These are phyloP conservation scores for Aspergillus fructus DNA, from an alignment of 2,329 filamentous ascomycete species.

Conservation along the genomic window DNA sequence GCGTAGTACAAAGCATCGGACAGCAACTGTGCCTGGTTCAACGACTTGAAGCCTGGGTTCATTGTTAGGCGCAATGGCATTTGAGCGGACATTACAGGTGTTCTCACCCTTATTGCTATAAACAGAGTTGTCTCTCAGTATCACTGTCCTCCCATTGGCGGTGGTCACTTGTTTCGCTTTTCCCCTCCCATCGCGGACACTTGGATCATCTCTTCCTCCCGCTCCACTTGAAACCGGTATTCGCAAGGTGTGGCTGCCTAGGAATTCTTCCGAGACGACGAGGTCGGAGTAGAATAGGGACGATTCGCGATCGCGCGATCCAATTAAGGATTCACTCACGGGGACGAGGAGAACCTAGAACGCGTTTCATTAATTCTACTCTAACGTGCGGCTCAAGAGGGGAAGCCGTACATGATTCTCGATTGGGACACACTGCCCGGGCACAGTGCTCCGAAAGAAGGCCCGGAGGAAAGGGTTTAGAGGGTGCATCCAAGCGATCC, in stretches of 20 bases:
- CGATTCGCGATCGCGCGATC: slow-evolving; percentile 82
- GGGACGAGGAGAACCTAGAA: slow-evolving; percentile 82
- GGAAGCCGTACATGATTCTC: slow-evolving; percentile 69
- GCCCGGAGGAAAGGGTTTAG: slow-evolving; percentile 97
- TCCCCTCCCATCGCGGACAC: slow-evolving; percentile 78
- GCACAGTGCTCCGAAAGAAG: slow-evolving; percentile 96
- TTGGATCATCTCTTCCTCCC: slow-evolving; percentile 56
- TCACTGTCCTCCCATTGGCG: slow-evolving; percentile 85
- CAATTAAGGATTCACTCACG: slow-evolving; percentile 85
- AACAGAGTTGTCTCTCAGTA: slow-evolving; percentile 88
- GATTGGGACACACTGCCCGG: slow-evolving; percentile 84
- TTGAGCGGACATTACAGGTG: background rate
- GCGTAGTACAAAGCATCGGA: slow-evolving; percentile 85
- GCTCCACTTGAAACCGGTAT: slow-evolving; percentile 60
- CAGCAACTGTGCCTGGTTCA: slow-evolving; percentile 85
- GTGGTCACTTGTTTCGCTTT: slow-evolving; percentile 96
- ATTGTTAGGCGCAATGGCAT: slow-evolving; percentile 17
- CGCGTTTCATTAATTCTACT: slow-evolving; percentile 6
- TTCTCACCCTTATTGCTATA: slow-evolving; percentile 90
- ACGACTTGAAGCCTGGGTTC: slow-evolving; percentile 75
- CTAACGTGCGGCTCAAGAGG: slow-evolving; percentile 3
- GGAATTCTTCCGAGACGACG: slow-evolving; percentile 86
- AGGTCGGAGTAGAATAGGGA: slow-evolving; percentile 75
- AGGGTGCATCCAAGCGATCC: slow-evolving; percentile 80
- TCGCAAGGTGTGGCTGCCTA: slow-evolving; percentile 93